These are phyloP conservation scores for Bipolaris sorokiniana DNA, from an alignment of 2,329 filamentous ascomycete genomes.

Conservation along the genomic window DNA sequence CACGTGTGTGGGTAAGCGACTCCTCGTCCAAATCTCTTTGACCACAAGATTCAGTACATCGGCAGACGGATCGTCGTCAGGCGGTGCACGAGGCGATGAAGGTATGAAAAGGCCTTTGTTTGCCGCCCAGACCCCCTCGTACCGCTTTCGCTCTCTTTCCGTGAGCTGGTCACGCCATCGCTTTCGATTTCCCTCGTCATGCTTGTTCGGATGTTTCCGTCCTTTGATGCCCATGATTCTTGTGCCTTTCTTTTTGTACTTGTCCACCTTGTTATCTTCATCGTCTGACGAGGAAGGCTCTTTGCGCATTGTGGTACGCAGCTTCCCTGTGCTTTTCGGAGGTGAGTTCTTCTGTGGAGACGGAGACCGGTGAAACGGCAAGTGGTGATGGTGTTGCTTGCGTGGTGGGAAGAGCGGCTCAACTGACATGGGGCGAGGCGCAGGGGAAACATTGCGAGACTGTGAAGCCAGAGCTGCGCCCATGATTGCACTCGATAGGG, in stretches of 20 bases:
- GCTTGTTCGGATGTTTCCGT: conserved; percentile 68
- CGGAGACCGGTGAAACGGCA: conserved; percentile 48
- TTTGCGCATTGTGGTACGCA: conserved; percentile 72
- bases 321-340: conserved; percentile 54
- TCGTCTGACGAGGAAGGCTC: conserved; percentile 49
- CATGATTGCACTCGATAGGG: conserved; percentile 75
- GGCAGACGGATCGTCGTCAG: conserved; percentile 48
- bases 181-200: conserved; percentile 76
- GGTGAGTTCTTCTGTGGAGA: conserved; percentile 48
- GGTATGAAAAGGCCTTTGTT: conserved; percentile 66
- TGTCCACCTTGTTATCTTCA: conserved; percentile 61
- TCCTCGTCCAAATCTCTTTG: conserved; percentile 76
- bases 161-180: conserved; percentile 80
- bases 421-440: conserved; percentile 37
- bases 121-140: conserved; percentile 84
- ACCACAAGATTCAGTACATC: conserved; percentile 72
- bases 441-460: conserved; percentile 57
- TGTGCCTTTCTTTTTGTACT: conserved; percentile 61
- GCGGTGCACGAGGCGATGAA: conserved; percentile 10
- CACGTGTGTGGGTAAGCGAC: conserved; percentile 69
- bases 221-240: conserved; percentile 57
- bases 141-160: conserved; percentile 74
- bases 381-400: conserved; percentile 47
- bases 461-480: conserved; percentile 72
- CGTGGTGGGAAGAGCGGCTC: conserved; percentile 50